Evolutionary conservation across 495 filamentous ascomycete species (phyloP), one percentile per base, ranked within the genome.

Genomic region (Annulohypoxylon nitens): DNA sequence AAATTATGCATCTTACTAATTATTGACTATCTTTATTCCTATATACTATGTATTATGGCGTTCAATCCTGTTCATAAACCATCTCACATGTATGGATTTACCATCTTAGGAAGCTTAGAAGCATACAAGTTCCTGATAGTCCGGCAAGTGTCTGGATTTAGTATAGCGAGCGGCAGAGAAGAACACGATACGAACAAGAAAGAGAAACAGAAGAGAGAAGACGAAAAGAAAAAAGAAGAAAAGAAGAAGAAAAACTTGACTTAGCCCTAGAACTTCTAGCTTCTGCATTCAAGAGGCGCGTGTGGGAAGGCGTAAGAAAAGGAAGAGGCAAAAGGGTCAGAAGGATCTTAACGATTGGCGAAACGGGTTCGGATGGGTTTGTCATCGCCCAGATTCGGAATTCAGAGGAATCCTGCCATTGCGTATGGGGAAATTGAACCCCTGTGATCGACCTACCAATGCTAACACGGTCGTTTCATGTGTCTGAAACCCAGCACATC

Each of bases 401-500:
- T 64, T 26, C 41, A 26, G 25, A 67, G 72, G 63, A 75, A 70
- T 62, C 53, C 48, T 70, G 39, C 63, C 55, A 69, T 65, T 65
- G 69, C 43, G 47, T 59, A 67, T 68, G 60, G 59, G 68, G 68
- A 72, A 57, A 69, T 67, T 65, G 54, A 64, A 61, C 48, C 73
- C 73, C 55, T 64, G 69, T 65, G 69, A 72, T 71, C 73, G 63
- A 66, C 73, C 55, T 20, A 65, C 64, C 73, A 69, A 69, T 75
- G 73, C 69, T 62, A 47, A 63, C 64, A 68, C 60, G 64, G 55
- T 54, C 51, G 73, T 75, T 75, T 75, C 73, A 75, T 75, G 73
- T 75, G 68, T 65, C 64, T 75, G 73, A 75, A 75, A 75, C 69
- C 67, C 51, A 67, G 72, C 67, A 63, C 72, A 70, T 69, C 45